phyloP scores from a whole-genome alignment of 108 stramenopile species.

The Chaetoceros muelleri region DNA sequence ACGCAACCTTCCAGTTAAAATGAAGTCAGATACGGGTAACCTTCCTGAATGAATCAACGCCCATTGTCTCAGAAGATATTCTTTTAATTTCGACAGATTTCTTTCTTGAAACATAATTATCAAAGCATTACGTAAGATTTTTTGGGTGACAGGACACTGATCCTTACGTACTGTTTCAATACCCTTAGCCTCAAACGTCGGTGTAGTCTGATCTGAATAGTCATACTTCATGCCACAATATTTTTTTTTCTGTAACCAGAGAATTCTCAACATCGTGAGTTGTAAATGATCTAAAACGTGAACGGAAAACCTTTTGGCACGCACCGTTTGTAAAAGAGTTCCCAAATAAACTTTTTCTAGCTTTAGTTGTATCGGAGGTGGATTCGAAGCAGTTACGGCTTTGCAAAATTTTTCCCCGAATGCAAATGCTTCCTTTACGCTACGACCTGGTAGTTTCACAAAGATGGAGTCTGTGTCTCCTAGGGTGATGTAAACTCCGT shows the following conservation, averaged over 20 bases:
- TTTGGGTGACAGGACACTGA: slow-evolving; percentile 78
- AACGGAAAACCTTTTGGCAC: background rate
- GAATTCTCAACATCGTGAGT: too few species aligned
- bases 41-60: slow-evolving; percentile 57
- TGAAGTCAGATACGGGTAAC: slow-evolving; percentile 75
- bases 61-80: slow-evolving; percentile 74
- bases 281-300: background rate
- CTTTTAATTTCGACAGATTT: slow-evolving; percentile 38
- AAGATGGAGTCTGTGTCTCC: slow-evolving; percentile 97
- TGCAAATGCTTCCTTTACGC: slow-evolving; percentile 78
- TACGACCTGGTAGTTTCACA: slow-evolving; percentile 81
- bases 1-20: slow-evolving; percentile 77
- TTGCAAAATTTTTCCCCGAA: slow-evolving; percentile 87
- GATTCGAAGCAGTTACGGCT: slow-evolving; percentile 75
- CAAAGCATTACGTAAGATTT: slow-evolving; percentile 61
- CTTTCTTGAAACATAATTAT: slow-evolving; percentile 48
- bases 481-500: too few species aligned
- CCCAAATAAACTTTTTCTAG: slow-evolving; percentile 93
- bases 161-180: slow-evolving; percentile 80
- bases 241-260: slow-evolving; percentile 49
- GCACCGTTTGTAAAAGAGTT: slow-evolving; percentile 72
- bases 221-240: slow-evolving; percentile 89
- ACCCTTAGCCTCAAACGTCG: slow-evolving; percentile 80
- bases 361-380: slow-evolving; percentile 89
- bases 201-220: slow-evolving; percentile 50